Base-by-base conservation (phyloP, 2,329 filamentous ascomycete genomes). In the Stenocarpella maydis region DNA sequence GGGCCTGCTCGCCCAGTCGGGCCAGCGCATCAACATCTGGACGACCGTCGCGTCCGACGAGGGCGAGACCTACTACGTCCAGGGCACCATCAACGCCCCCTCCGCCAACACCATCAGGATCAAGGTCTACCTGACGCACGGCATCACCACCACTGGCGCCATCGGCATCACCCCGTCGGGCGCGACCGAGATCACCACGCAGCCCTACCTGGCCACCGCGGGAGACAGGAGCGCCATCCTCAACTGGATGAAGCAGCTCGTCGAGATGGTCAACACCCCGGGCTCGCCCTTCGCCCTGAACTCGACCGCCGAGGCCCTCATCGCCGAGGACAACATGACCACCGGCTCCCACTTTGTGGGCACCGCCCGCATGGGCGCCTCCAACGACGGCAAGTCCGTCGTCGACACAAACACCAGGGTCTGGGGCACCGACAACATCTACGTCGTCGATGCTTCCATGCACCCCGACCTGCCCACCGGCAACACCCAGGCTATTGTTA, bases 391-490 rank as follows among this genome's bases (percentile, higher is more conserved):
- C 1, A 72, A 69, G 17, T 77, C 75, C 37, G 78, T 79, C 1
- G 77, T 79, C 39, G 77, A 78, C 49, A 71, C 73, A 17, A 64
- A 79, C 68, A 75, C 77, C n/a, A 84, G 83, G 75, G 85, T 89
- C 14, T 89, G 85, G 73, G 87, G 87, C 64, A 90, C 86, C 0
- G 85, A 89, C 74, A 90, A 90, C 78, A 80, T 90, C 47, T 89
- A 88, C 74, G 85, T 90, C 15, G 85, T 90, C 14, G 88, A 91
- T 74, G 88, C 85, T 6, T 85, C 84, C 67, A 88, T 91, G 74
- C 90, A 90, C 80, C 89, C 89, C 0, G 89, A 89, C 70, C 85
- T 90, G 58, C 84, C 88, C 24, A 87, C 87, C 3, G 87, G 88
- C 39, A 92, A 92, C 76, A 89, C 89, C 0, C 78, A 80, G 24